These are phyloP conservation scores for Hylodesmum podocarpum DNA, from an alignment of 306 rosid genomes.

Conservation along the genomic window DNA sequence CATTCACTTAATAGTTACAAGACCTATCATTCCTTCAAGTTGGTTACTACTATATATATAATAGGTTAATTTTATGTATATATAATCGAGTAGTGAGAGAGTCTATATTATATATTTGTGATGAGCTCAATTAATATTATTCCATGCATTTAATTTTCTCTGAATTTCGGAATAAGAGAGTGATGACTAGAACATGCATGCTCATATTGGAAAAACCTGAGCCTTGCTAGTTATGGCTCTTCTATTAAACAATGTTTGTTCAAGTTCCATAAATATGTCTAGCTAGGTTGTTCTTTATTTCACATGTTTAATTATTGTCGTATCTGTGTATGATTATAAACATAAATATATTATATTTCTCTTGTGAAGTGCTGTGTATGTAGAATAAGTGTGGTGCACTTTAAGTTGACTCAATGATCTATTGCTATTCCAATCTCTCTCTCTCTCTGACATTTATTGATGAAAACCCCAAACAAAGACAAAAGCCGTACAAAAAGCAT, in stretches of 20 bases:
- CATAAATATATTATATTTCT: no score
- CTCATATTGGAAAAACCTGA: slow-evolving; percentile 28
- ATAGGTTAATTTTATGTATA: slow-evolving; percentile 16
- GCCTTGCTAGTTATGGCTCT: slow-evolving; percentile 33
- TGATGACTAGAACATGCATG: neutral
- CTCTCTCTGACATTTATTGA: slow-evolving; percentile 22
- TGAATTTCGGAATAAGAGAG: slow-evolving; percentile 33
- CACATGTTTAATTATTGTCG: slow-evolving; percentile 43
- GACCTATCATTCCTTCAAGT: slow-evolving; percentile 31
- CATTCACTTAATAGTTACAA: no score
- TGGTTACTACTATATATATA: neutral
- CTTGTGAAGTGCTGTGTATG: neutral
- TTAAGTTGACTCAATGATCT: slow-evolving; percentile 34
- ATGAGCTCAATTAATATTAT: slow-evolving; percentile 14
- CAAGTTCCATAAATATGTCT: slow-evolving; percentile 34
- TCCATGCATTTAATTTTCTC: slow-evolving; percentile 34
- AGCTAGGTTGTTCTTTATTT: slow-evolving; percentile 34
- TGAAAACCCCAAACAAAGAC: slow-evolving; percentile 37
- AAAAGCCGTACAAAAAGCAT: slow-evolving; percentile 36
- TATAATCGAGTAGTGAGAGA: slow-evolving; percentile 23
- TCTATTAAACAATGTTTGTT: slow-evolving; percentile 26
- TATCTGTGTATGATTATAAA: slow-evolving; percentile 12
- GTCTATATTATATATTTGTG: neutral
- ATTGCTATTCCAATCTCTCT: neutral
- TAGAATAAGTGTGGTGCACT: slow-evolving; percentile 36